These are phyloP conservation scores for Saccharum officinarum DNA, from an alignment of 176 grass and related monocot species.

Conservation along the genomic window DNA sequence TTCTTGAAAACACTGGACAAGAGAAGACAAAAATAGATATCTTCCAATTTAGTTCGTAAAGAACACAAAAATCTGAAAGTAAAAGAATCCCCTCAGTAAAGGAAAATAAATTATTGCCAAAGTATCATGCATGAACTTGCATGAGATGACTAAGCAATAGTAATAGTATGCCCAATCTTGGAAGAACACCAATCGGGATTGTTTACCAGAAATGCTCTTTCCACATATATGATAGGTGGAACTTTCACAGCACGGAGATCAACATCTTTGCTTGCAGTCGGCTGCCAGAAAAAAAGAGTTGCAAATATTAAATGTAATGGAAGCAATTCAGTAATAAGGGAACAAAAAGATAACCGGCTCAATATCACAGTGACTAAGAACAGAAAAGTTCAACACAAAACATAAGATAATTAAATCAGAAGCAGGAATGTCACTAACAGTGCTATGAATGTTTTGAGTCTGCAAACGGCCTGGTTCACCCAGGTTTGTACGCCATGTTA, in stretches of 20 bases:
- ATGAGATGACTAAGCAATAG: neutral
- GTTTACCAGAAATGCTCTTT: conserved; percentile 80
- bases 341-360: neutral
- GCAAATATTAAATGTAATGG: neutral
- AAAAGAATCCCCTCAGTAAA: neutral
- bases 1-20: neutral
- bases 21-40: neutral
- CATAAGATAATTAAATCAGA: conserved; percentile 20
- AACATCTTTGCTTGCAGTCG: conserved; percentile 72
- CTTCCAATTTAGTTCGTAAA: neutral
- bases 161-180: neutral
- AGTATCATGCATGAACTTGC: conserved; percentile 21
- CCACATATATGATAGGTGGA: conserved; percentile 70
- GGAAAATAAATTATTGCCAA: neutral
- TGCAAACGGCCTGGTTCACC: conserved; percentile 97
- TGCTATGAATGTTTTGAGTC: conserved; percentile 96
- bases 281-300: conserved; percentile 52
- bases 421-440: conserved; percentile 53
- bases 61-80: neutral
- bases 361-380: conserved; percentile 20
- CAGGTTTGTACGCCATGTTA: conserved; percentile 96
- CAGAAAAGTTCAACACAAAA: neutral
- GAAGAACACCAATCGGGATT: conserved; percentile 9
- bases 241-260: conserved; percentile 61
- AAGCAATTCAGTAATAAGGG: neutral